phyloP scores from a whole-genome alignment of 768 basidiomycete genomes.

The Termitomyces sp. region DNA sequence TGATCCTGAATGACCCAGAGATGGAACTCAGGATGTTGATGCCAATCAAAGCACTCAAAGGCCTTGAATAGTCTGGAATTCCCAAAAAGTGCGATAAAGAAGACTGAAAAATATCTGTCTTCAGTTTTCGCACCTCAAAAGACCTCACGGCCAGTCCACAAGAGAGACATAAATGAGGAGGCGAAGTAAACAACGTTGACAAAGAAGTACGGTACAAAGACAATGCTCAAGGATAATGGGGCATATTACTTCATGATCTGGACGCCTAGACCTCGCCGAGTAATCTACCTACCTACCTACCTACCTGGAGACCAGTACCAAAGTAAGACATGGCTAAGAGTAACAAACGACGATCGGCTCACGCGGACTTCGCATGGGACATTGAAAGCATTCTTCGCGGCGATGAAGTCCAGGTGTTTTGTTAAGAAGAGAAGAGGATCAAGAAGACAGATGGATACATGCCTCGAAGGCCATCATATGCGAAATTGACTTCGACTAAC shows the following conservation, averaged over 20 bases:
- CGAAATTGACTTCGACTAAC: slow-evolving; percentile 30
- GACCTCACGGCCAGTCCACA: too few relatives aligned
- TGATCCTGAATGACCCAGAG: slow-evolving; percentile 32
- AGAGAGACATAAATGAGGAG: slow-evolving; percentile 13
- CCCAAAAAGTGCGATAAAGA: slow-evolving; percentile 49
- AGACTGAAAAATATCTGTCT: too few relatives aligned
- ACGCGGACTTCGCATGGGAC: slow-evolving; percentile 38
- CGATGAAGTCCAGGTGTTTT: too few relatives aligned
- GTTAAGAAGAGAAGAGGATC: too few relatives aligned
- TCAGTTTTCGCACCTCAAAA: too few relatives aligned
- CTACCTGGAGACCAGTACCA: slow-evolving; percentile 11
- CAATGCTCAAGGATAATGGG: slow-evolving; percentile 36
- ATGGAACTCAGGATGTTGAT: slow-evolving; percentile 34
- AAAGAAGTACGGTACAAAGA: slow-evolving; percentile 43
- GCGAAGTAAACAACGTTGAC: slow-evolving; percentile 39
- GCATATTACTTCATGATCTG: slow-evolving; percentile 38
- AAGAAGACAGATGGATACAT: not conserved
- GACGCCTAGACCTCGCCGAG: too few relatives aligned
- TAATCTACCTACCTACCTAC: too few relatives aligned
- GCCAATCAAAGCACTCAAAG: slow-evolving; percentile 31
- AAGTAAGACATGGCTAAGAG: not conserved
- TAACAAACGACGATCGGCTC: not conserved
- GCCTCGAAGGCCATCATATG: slow-evolving; percentile 32
- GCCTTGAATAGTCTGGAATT: slow-evolving; percentile 28
- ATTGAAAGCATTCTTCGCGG: slow-evolving; percentile 35